Evolutionary conservation across 345 rosid species (phyloP).

Genomic region (Arabidopsis arenosa): DNA sequence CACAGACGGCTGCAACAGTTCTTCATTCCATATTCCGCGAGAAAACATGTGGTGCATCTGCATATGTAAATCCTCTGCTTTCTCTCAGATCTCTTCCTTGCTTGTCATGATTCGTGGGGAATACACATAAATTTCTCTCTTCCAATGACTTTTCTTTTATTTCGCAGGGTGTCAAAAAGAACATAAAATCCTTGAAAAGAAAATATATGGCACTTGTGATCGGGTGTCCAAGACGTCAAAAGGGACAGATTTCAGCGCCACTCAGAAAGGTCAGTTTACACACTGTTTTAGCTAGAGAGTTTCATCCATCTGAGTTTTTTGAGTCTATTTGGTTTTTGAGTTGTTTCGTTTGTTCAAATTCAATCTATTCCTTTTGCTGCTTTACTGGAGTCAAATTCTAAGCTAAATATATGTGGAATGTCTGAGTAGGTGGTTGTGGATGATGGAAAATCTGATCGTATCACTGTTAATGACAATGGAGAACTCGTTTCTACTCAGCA

Average conservation of each 20-base stretch:
- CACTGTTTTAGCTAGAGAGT: neutral
- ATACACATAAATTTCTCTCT: slow-evolving; percentile 12
- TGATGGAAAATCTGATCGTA: slow-evolving; percentile 90
- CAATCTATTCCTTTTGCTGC: slow-evolving; percentile 4
- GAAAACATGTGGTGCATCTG: slow-evolving; percentile 78
- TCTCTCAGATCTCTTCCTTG: neutral
- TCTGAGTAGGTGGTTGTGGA: slow-evolving; percentile 70
- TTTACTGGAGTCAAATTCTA: slow-evolving; percentile 7
- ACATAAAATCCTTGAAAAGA: slow-evolving; percentile 62
- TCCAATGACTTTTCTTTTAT: neutral
- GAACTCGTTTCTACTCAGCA: slow-evolving; percentile 64
- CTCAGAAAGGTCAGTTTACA: slow-evolving; percentile 69
- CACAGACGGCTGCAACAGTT: slow-evolving; percentile 71
- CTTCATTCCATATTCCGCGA: slow-evolving; percentile 88
- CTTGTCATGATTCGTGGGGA: slow-evolving; percentile 7
- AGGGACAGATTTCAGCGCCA: slow-evolving; percentile 77
- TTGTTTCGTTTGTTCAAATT: slow-evolving; percentile 1
- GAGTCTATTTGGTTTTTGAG: neutral
- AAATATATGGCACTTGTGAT: slow-evolving; percentile 89
- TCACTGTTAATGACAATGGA: slow-evolving; percentile 60
- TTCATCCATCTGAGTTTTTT: slow-evolving; percentile 5
- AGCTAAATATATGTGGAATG: slow-evolving; percentile 13
- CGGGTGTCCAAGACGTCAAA: slow-evolving; percentile 67
- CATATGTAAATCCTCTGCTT: slow-evolving; percentile 49
- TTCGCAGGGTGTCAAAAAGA: slow-evolving; percentile 55